Base-by-base conservation (phyloP, 2,329 filamentous ascomycete species). In the Fusarium abutilonis region DNA sequence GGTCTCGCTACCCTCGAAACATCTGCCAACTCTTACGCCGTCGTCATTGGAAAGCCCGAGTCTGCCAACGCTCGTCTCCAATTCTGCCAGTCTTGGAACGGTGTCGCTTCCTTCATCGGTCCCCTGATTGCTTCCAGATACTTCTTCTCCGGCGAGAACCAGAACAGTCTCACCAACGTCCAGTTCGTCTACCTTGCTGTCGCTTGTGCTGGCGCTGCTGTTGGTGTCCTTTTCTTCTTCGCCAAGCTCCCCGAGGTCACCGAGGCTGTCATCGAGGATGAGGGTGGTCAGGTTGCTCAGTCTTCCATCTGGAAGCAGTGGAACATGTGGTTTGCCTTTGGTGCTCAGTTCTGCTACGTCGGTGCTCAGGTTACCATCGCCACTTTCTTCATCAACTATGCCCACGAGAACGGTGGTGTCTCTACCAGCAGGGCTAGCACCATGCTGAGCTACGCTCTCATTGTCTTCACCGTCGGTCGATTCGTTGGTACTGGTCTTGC, bases 121-220 rank as follows among this genome's bases (percentile, higher is more conserved):
- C 90, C 90, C 4, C 83, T 92, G 1, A 79, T 93, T 21, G 90
- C 88, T 44, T 89, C 87, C 5, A 87, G 88, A 60, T 88, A 88
- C 55, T 90, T 93, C 77, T 92, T 93, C 78, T 82, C 81, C 52
- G 83, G 84, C 47, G 79, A 80, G 54, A 82, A 84, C 56, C 78
- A 83, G 21, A 74, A 77, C 13, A 85, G 84, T 2, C 80, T 91
- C 9, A 80, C 82, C 65, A 87, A 87, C 56, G 89, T 93, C 2
- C 89, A 93, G 74, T 93, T 87, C 83, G 88, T 91, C 3, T 92
- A 92, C 71, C 83, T 91, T 6, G 86, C 86, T 39, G 90, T 93
- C 60, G 88, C 88, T 6, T 69, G 79, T 82, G 73, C 92, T 89
- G 68, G 90, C 90, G 52, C 86, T 84, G 67, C 70, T 83, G 14